Evolutionary conservation across 1,284 basidiomycete genomes (phyloP), one percentile per base, ranked within the genome.

Genomic region (Phellinidium pouzarii): DNA sequence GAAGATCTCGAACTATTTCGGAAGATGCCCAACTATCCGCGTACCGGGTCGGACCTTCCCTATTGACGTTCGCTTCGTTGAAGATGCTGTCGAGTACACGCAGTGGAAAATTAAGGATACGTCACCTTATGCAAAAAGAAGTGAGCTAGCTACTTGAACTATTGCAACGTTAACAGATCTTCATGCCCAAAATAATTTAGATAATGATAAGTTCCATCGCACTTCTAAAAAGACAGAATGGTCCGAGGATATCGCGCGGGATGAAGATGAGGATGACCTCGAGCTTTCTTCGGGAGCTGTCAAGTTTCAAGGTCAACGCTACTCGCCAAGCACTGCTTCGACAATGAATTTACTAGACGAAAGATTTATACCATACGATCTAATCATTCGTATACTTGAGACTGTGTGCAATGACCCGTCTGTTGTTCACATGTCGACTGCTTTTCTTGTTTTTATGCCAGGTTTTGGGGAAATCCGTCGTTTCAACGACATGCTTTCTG

Each of bases 31-130:
- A 0, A 83, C 85, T 23, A 73, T 97, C 43, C 82, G 82, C 58
- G 91, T 99, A 14, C 95, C 95, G 6, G 96, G 96, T 1, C 80
- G 96, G n/a, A 98, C 94, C 0, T 99, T 93, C 73, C 95, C 96
- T 7, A 96, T 99, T 9, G 84, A 91, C 45, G 77, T 90, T 17
- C 77, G 80, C 45, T 99, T 84, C 64, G 73, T 99, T 7, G 96
- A 99, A 67, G 96, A 99, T 67, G 94, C 91, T 0, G 78, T 99
- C 23, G 88, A 99, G 68, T 74, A 80, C 54, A 84, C 87, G 9
- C 74, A 80, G n/a, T 99, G 94, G 87, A 75, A 79, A 19, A 81
- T 99, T 56, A 74, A 78, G n/a, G 85, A 91, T 60, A 79, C 76
- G 46, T 97, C 94, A 0, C 87, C 82, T 1, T 98, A 94, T 66